Conservation (phyloP, 139 green algal genomes). For the Eudorina sp. region DNA sequence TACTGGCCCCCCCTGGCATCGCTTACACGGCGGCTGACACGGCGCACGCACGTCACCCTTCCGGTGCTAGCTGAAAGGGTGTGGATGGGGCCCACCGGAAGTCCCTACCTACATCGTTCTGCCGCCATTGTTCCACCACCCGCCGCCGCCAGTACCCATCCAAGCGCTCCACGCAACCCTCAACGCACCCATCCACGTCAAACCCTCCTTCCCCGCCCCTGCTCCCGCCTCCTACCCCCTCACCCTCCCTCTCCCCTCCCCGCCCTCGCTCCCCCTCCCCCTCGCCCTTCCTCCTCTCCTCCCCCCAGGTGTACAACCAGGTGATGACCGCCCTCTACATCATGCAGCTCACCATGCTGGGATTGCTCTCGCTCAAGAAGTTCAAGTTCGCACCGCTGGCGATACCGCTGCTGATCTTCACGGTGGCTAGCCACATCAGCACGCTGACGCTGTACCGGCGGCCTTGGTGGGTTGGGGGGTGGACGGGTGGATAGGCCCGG, state of each 20-base stretch:
- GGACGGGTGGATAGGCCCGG: too few species aligned
- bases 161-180: too few species aligned
- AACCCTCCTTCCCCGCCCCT: background rate
- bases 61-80: too few species aligned
- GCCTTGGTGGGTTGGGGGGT: conserved; percentile 32
- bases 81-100: too few species aligned
- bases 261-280: background rate
- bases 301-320: conserved; percentile 46
- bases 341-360: conserved; percentile 45
- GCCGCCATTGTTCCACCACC: too few species aligned
- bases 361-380: conserved; percentile 11
- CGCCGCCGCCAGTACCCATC: too few species aligned
- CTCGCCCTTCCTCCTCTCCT: background rate
- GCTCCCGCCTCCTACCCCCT: background rate
- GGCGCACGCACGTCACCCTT: too few species aligned
- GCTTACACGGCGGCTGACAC: too few species aligned
- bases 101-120: too few species aligned
- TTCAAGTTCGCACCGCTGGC: background rate
- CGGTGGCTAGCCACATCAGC: conserved; percentile 16
- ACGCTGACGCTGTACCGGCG: background rate
- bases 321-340: conserved; percentile 49
- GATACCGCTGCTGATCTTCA: conserved; percentile 40
- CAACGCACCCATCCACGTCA: background rate
- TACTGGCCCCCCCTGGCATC: too few species aligned
- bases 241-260: background rate